Conservation (phyloP, 345 rosid species). For the Eucalyptus curtisii region DNA sequence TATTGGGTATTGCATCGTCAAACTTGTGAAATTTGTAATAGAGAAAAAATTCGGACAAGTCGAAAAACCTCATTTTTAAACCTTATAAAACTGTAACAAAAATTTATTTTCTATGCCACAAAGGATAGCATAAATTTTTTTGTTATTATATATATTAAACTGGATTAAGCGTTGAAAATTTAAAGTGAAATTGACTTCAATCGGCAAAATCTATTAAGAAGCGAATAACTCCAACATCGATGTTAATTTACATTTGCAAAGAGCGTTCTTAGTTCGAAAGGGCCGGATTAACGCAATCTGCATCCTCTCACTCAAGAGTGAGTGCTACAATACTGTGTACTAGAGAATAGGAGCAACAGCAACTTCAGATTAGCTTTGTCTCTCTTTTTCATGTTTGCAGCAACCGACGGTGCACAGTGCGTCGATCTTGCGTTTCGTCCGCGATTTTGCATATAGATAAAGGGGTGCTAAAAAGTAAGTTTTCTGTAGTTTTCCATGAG, state of each 20-base stretch:
- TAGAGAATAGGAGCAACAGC: background rate
- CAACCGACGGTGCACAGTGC: background rate
- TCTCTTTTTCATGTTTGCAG: background rate
- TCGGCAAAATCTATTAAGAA: background rate
- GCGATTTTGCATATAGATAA: background rate
- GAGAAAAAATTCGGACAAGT: background rate
- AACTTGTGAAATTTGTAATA: background rate
- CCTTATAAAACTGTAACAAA: background rate
- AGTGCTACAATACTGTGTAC: background rate
- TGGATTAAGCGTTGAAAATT: background rate
- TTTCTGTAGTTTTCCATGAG: background rate
- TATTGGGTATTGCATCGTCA: background rate
- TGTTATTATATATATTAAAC: background rate
- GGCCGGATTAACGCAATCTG: background rate
- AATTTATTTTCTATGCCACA: no score
- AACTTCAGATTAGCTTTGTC: background rate
- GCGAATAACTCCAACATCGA: background rate
- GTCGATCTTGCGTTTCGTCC: background rate
- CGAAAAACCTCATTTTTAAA: background rate
- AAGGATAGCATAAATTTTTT: accelerated
- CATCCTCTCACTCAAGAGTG: background rate
- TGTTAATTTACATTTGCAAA: accelerated
- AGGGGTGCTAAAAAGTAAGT: background rate
- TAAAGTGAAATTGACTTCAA: background rate
- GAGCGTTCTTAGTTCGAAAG: background rate